These are phyloP conservation scores for Borealophlyctis nickersoniae DNA, from an alignment of 192 early-diverging fungal genomes.

Conservation along the genomic window DNA sequence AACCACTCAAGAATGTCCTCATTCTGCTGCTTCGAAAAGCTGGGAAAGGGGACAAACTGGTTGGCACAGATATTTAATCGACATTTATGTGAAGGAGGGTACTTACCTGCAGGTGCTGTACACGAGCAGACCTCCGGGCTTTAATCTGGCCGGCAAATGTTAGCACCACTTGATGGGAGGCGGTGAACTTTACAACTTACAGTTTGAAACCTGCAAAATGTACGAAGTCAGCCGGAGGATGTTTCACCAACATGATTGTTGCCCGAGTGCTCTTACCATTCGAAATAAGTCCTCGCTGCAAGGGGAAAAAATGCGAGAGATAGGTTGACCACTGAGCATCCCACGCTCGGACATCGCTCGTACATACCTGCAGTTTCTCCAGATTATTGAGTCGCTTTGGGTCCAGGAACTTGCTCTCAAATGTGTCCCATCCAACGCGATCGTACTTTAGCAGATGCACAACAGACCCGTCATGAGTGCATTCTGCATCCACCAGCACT, in stretches of 20 bases:
- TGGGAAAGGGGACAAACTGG: too few relatives aligned
- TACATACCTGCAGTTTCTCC: conserved; percentile 62
- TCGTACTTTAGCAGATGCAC: conserved; percentile 64
- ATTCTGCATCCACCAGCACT: conserved; percentile 70
- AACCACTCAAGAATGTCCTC: conserved; percentile 84
- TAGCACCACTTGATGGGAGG: too few relatives aligned
- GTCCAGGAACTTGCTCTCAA: conserved; percentile 72
- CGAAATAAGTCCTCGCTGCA: conserved; percentile 59
- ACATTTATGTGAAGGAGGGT: too few relatives aligned
- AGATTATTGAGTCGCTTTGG: conserved; percentile 57
- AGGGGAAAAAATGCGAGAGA: conserved; percentile 37
- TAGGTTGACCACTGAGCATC: background rate
- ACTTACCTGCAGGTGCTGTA: conserved; percentile 74
- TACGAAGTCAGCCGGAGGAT: too few relatives aligned
- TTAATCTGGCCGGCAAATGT: too few relatives aligned
- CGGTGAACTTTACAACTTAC: too few relatives aligned
- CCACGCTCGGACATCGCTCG: conserved; percentile 27
- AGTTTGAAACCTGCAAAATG: too few relatives aligned
- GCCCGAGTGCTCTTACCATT: too few relatives aligned
- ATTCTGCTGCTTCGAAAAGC: conserved; percentile 64
- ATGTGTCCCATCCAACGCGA: conserved; percentile 74
- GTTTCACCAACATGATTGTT: too few relatives aligned
- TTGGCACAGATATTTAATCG: too few relatives aligned
- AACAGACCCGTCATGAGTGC: conserved; percentile 91
- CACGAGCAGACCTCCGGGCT: conserved; percentile 73